Percentiles rank a stretch among this genome's conserved stretches.
Conservation (phyloP, 306 rosid genomes). For the Carpinus viminea region DNA sequence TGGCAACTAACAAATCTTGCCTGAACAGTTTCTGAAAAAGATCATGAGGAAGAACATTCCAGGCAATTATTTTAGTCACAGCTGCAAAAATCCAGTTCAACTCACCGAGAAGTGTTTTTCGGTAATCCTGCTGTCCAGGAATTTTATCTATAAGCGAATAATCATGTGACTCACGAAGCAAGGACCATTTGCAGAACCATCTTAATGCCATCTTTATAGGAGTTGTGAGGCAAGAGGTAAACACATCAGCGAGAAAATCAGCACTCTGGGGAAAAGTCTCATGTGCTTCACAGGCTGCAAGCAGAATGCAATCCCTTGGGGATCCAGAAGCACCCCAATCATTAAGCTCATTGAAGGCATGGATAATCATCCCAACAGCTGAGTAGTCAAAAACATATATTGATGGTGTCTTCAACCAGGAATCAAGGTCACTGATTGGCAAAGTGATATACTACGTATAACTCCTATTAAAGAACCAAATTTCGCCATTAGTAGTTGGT, state of each 20-base stretch:
- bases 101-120: conserved; percentile 94
- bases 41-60: conserved; percentile 99
- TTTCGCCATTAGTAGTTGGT: no score
- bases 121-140: conserved; percentile 95
- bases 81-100: conserved; percentile 99
- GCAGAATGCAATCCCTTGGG: conserved; percentile 90
- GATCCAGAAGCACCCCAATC: conserved; percentile 75
- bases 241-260: conserved; percentile 97
- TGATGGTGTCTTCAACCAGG: conserved; percentile 99
- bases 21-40: no score
- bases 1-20: no score
- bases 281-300: conserved; percentile 96
- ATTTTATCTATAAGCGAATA: conserved; percentile 84
- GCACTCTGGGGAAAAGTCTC: conserved; percentile 98
- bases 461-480: no score
- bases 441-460: conserved; percentile 95
- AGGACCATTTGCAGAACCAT: conserved; percentile 91
- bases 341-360: conserved; percentile 84
- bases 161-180: conserved; percentile 76
- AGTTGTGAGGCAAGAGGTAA: conserved; percentile 96
- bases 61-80: conserved; percentile 97
- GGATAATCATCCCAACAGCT: conserved; percentile 87
- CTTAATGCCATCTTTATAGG: conserved; percentile 98
- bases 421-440: conserved; percentile 86
- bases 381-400: conserved; percentile 98